A percentile compares a stretch with the other conserved stretches of the same genome.
phyloP scores from a whole-genome alignment of 305 asterid species.

The Fraxinus sp. region DNA sequence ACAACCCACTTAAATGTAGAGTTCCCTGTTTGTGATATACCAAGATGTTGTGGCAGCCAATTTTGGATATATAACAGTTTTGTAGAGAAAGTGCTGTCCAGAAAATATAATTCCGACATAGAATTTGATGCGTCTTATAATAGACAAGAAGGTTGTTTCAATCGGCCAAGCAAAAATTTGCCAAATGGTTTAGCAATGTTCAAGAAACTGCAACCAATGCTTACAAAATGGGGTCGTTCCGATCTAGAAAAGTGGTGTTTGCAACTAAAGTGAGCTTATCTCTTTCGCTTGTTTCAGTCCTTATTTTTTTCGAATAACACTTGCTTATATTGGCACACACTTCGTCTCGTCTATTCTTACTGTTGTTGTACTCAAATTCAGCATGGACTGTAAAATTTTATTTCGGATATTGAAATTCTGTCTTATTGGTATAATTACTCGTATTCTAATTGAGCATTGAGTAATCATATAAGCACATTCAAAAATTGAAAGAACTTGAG shows the following conservation, averaged over 20 bases:
- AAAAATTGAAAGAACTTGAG: not conserved
- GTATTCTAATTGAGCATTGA: not conserved
- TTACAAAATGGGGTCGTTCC: too few species aligned
- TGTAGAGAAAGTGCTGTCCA: slow-evolving; percentile 21
- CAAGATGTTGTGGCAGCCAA: not conserved
- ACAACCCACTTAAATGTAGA: not conserved
- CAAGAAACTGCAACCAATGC: too few species aligned
- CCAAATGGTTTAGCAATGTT: too few species aligned
- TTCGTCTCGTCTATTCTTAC: slow-evolving; percentile 81
- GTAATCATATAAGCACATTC: not conserved
- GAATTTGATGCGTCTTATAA: slow-evolving; percentile 38
- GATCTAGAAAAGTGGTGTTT: too few species aligned
- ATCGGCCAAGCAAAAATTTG: slow-evolving; percentile 6
- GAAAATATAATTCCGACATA: slow-evolving; percentile 41
- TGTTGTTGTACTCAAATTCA: slow-evolving; percentile 80
- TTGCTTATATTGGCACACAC: slow-evolving; percentile 46
- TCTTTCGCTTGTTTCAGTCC: slow-evolving; percentile 38
- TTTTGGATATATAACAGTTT: not conserved
- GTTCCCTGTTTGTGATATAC: not conserved
- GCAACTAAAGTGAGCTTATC: too few species aligned
- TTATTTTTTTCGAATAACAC: slow-evolving; percentile 73
- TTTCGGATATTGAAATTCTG: not conserved
- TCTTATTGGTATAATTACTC: not conserved
- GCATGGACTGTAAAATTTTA: slow-evolving; percentile 46
- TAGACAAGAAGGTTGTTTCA: slow-evolving; percentile 33